phyloP scores from a whole-genome alignment of 2,329 filamentous ascomycete species.

The Chrysosporium queenslandicum region DNA sequence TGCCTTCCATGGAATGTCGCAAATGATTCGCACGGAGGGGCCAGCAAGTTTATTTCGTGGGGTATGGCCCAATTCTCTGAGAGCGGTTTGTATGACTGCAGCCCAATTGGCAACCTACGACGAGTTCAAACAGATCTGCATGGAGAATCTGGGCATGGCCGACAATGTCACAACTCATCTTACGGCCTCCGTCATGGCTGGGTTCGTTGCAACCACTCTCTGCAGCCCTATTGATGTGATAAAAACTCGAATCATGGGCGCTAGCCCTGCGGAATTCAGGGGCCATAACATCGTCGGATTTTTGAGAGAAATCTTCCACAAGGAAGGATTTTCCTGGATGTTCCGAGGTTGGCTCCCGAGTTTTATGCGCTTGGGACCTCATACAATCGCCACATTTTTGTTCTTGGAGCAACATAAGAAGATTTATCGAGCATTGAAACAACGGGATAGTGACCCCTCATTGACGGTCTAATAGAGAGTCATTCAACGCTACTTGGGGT shows the following conservation, averaged over 20 bases:
- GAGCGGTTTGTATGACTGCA: slow-evolving; percentile 57
- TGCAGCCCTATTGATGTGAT: slow-evolving; percentile 58
- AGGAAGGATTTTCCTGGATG: slow-evolving; percentile 54
- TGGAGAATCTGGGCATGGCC: slow-evolving; percentile 43
- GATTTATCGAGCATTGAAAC: slow-evolving; percentile 43
- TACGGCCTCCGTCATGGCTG: slow-evolving; percentile 50
- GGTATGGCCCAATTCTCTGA: slow-evolving; percentile 53
- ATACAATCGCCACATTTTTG: slow-evolving; percentile 56
- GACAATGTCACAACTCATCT: slow-evolving; percentile 54
- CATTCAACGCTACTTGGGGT: not conserved
- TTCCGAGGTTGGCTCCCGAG: slow-evolving; percentile 59
- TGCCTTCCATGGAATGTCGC: slow-evolving; percentile 72
- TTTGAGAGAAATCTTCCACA: slow-evolving; percentile 44
- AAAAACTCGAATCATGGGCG: slow-evolving; percentile 57
- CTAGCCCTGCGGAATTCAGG: slow-evolving; percentile 35
- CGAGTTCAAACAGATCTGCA: slow-evolving; percentile 49
- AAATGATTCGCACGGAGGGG: slow-evolving; percentile 84
- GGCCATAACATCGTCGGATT: slow-evolving; percentile 40
- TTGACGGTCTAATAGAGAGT: slow-evolving; percentile 44
- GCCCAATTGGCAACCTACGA: slow-evolving; percentile 56
- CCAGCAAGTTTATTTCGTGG: slow-evolving; percentile 65
- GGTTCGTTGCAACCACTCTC: slow-evolving; percentile 58
- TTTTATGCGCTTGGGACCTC: slow-evolving; percentile 55
- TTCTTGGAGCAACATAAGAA: slow-evolving; percentile 61
- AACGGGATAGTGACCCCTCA: slow-evolving; percentile 24